Evolutionary conservation across 129 eudicot genomes (phyloP).

Genomic region (Arctium lappa): DNA sequence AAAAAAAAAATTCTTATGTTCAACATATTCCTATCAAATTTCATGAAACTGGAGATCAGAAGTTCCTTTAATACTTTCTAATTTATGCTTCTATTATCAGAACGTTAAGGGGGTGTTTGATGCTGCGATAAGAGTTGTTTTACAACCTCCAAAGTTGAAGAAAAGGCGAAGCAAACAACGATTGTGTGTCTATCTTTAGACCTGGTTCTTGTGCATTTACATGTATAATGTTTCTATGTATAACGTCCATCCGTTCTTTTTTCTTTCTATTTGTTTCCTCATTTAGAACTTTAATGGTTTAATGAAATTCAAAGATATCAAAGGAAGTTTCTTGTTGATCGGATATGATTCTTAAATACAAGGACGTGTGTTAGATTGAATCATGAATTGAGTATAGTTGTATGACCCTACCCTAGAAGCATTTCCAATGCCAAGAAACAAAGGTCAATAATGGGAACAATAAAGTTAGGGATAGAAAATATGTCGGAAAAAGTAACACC

Average conservation of each 20-base stretch:
- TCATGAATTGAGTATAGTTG: background rate
- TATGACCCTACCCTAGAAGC: background rate
- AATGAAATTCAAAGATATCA: constrained; percentile 1
- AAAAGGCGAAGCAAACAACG: constrained; percentile 43
- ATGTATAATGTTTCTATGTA: constrained; percentile 20
- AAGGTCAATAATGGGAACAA: background rate
- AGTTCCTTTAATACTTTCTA: background rate
- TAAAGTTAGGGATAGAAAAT: background rate
- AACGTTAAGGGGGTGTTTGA: constrained; percentile 74
- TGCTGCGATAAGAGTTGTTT: constrained; percentile 69
- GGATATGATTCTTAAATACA: background rate
- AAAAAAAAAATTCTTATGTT: background rate
- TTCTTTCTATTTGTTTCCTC: background rate
- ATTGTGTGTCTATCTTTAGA: constrained; percentile 36
- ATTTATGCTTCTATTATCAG: constrained; percentile 29
- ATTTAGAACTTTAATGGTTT: constrained; percentile 14
- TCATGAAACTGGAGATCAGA: background rate
- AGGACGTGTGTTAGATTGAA: background rate
- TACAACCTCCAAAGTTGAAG: constrained; percentile 68
- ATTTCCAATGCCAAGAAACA: background rate
- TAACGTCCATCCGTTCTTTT: constrained; percentile 6
- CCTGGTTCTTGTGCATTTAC: constrained; percentile 1
- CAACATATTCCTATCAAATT: background rate
- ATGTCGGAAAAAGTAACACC: too few species aligned
- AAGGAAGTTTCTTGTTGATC: constrained; percentile 1